These are phyloP conservation scores for Colletotrichum incanum DNA, from an alignment of 2,329 filamentous ascomycete species.

Conservation along the genomic window DNA sequence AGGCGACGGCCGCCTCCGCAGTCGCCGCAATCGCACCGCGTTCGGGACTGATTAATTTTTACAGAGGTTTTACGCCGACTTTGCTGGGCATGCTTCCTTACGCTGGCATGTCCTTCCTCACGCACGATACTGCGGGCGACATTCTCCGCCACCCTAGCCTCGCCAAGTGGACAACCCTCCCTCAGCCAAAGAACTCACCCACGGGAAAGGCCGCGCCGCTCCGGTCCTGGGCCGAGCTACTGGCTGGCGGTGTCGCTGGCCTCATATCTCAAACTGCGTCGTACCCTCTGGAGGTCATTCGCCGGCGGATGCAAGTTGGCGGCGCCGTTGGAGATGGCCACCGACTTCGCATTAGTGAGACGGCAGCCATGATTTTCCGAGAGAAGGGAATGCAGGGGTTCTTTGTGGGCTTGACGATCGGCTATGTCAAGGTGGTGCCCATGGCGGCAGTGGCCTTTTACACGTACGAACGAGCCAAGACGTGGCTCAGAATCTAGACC, in stretches of 20 bases:
- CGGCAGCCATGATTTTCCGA: constrained; percentile 79
- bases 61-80: constrained; percentile 92
- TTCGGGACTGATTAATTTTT: constrained; percentile 89
- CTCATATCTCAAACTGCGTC: constrained; percentile 92
- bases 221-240: constrained; percentile 88
- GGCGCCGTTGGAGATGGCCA: constrained; percentile 94
- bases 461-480: constrained; percentile 77
- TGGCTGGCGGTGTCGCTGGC: constrained; percentile 87
- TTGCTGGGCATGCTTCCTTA: constrained; percentile 97
- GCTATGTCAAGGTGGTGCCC: constrained; percentile 94
- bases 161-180: constrained; percentile 82
- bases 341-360: constrained; percentile 83
- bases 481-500: constrained; percentile 73
- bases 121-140: constrained; percentile 92
- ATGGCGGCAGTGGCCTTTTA: constrained; percentile 83
- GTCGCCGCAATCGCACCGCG: constrained; percentile 68
- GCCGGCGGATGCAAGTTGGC: constrained; percentile 95
- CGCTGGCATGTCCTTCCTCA: constrained; percentile 94
- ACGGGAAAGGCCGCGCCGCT: constrained; percentile 79
- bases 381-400: constrained; percentile 87
- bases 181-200: constrained; percentile 69
- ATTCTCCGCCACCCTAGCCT: constrained; percentile 80
- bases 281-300: constrained; percentile 94
- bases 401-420: constrained; percentile 93
- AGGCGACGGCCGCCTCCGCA: constrained; percentile 59